phyloP scores from a whole-genome alignment of 2,329 filamentous ascomycete genomes.

The Sporothrix mexicana region DNA sequence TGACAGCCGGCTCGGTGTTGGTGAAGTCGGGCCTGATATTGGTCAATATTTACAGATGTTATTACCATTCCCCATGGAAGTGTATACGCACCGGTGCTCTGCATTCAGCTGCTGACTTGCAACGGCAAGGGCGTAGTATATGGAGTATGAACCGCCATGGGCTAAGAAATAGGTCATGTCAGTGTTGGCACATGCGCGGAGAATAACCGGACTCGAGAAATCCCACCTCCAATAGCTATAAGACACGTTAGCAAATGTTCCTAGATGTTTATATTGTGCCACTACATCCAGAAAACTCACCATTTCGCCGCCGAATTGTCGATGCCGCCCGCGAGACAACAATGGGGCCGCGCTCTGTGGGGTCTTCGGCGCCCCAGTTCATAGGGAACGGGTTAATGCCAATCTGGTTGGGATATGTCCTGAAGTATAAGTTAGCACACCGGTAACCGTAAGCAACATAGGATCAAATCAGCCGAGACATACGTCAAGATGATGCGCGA shows the following conservation, averaged over 20 bases:
- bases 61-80: neutral
- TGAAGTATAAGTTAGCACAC: conserved; percentile 40
- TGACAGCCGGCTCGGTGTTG: conserved; percentile 87
- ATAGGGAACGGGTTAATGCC: conserved; percentile 90
- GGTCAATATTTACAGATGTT: neutral
- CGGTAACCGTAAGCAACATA: too few species aligned
- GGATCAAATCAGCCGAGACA: conserved; percentile 30
- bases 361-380: conserved; percentile 83
- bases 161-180: conserved; percentile 40
- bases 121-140: conserved; percentile 92
- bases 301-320: conserved; percentile 81
- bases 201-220: conserved; percentile 21
- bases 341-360: conserved; percentile 79
- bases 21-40: conserved; percentile 61
- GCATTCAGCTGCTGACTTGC: conserved; percentile 86
- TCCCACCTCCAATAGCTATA: conserved; percentile 38
- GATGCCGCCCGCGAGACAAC: conserved; percentile 78
- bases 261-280: conserved; percentile 37
- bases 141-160: conserved; percentile 86
- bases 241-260: conserved; percentile 28
- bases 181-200: conserved; percentile 39
- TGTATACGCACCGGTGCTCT: conserved; percentile 63
- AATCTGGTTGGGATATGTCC: conserved; percentile 90
- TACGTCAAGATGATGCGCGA: conserved; percentile 64
- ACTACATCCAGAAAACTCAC: conserved; percentile 51